A percentile compares a stretch with the other conserved stretches of the same genome.
Evolutionary conservation across 2,329 filamentous ascomycete genomes (phyloP).

Genomic region (Neofusicoccum laricinum): DNA sequence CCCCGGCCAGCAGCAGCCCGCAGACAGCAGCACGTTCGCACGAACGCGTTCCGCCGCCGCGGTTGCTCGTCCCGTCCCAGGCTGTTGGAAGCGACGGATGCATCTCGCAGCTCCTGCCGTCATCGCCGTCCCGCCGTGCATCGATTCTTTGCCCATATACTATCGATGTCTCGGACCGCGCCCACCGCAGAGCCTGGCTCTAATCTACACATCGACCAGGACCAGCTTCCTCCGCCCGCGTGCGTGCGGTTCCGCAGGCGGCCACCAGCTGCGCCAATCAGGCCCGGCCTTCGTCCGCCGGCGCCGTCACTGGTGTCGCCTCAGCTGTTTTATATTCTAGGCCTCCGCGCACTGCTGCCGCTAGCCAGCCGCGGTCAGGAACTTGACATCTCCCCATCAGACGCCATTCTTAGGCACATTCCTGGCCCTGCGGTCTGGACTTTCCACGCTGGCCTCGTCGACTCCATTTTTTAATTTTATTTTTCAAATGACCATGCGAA

Average conservation of each 20-base stretch:
- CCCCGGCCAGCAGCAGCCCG: background rate
- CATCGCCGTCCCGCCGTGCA: background rate
- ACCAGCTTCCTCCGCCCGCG: background rate
- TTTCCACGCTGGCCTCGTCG: background rate
- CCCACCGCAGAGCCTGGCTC: background rate
- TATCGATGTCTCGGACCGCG: background rate
- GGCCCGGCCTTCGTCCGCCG: background rate
- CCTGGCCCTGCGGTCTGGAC: background rate
- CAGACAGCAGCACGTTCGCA: background rate
- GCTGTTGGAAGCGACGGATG: background rate
- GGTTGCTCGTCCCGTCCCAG: constrained; percentile 7
- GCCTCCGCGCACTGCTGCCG: background rate
- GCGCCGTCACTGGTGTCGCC: too few species aligned
- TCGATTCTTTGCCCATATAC: background rate
- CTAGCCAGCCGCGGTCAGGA: background rate
- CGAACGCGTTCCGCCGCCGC: background rate
- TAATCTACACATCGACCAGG: background rate
- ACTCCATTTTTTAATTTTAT: too few species aligned
- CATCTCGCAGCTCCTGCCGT: background rate
- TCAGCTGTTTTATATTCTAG: background rate
- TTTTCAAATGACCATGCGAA: too few species aligned
- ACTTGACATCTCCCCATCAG: background rate
- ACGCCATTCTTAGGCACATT: background rate
- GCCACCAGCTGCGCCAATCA: background rate
- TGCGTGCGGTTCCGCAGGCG: background rate